phyloP scores from a whole-genome alignment of 495 filamentous ascomycete species.

The Daldinia caldariorum region DNA sequence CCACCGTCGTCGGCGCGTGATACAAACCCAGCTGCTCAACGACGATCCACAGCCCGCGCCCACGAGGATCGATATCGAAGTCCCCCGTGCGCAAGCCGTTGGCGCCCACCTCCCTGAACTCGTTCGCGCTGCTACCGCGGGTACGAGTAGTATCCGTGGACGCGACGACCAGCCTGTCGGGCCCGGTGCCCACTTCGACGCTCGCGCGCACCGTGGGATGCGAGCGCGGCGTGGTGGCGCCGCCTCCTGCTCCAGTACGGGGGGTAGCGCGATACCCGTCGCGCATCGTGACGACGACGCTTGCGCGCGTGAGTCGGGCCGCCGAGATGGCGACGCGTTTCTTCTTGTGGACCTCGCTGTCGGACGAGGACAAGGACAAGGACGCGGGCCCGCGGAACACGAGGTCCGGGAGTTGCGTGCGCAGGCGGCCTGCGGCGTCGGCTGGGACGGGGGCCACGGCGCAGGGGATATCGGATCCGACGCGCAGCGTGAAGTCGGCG shows the following conservation, averaged over 20 bases:
- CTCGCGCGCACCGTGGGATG: slow-evolving; percentile 68
- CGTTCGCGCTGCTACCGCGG: slow-evolving; percentile 57
- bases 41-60: slow-evolving; percentile 76
- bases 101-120: slow-evolving; percentile 72
- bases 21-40: slow-evolving; percentile 72
- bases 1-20: slow-evolving; percentile 38
- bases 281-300: slow-evolving; percentile 54
- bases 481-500: slow-evolving; percentile 77
- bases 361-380: slow-evolving; percentile 45
- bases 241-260: slow-evolving; percentile 30
- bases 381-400: slow-evolving; percentile 23
- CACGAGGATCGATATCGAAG: slow-evolving; percentile 71
- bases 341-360: slow-evolving; percentile 46
- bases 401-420: slow-evolving; percentile 60
- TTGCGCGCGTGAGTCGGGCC: slow-evolving; percentile 66
- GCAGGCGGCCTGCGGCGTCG: slow-evolving; percentile 75
- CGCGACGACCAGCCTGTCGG: slow-evolving; percentile 69
- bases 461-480: slow-evolving; percentile 68
- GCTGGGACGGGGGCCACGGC: slow-evolving; percentile 64
- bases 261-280: background rate
- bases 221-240: slow-evolving; percentile 43
- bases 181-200: slow-evolving; percentile 74
- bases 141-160: slow-evolving; percentile 51
- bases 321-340: slow-evolving; percentile 63
- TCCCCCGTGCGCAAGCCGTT: slow-evolving; percentile 74